Evolutionary conservation across 1,284 basidiomycete genomes (phyloP).

Genomic region (Exsudoporus floridanus): DNA sequence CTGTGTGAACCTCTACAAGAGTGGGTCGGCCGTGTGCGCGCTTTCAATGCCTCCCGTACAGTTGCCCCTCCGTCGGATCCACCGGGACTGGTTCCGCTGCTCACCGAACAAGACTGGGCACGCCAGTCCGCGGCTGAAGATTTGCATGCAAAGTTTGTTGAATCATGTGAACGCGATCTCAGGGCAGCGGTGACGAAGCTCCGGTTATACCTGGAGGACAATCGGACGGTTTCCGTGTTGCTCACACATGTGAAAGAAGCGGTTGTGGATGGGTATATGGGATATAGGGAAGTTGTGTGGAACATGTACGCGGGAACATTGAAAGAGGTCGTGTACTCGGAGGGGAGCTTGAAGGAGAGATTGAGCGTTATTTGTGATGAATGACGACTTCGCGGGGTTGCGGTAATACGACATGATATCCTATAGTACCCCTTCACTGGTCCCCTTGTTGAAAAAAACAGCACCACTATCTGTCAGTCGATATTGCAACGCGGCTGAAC

Average conservation of each 20-base stretch:
- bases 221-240: slow-evolving; percentile 73
- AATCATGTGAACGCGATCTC: slow-evolving; percentile 56
- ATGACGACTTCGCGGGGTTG: slow-evolving; percentile 3
- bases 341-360: slow-evolving; percentile 38
- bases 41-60: slow-evolving; percentile 29
- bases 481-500: slow-evolving; percentile 64
- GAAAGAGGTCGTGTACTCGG: slow-evolving; percentile 37
- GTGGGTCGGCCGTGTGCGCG: slow-evolving; percentile 57
- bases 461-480: slow-evolving; percentile 60
- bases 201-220: slow-evolving; percentile 76
- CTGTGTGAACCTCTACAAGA: slow-evolving; percentile 54
- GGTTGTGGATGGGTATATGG: slow-evolving; percentile 71
- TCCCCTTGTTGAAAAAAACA: slow-evolving; percentile 71
- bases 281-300: slow-evolving; percentile 57
- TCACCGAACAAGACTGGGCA: slow-evolving; percentile 42
- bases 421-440: slow-evolving; percentile 59
- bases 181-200: slow-evolving; percentile 53
- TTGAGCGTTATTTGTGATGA: slow-evolving; percentile 28
- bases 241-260: slow-evolving; percentile 73
- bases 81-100: slow-evolving; percentile 19
- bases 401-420: not conserved
- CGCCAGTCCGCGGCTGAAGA: slow-evolving; percentile 48
- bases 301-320: slow-evolving; percentile 42
- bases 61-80: slow-evolving; percentile 11
- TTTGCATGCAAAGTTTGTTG: slow-evolving; percentile 55